Conservation (phyloP, 768 basidiomycete species). For the Pleurotus djamor region DNA sequence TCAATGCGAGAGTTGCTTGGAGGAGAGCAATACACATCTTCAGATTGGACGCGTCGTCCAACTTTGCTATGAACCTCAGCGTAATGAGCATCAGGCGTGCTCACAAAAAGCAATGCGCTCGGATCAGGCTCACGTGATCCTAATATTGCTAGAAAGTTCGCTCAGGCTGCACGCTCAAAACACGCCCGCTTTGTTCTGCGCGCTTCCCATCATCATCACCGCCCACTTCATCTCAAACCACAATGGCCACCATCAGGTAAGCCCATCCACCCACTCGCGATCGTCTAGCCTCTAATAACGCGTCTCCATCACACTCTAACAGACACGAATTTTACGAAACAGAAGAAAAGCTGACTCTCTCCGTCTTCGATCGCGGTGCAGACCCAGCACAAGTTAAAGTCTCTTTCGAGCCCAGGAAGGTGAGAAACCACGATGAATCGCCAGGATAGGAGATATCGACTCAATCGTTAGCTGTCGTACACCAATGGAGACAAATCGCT, state of each 20-base stretch:
- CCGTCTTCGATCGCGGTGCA: conserved; percentile 77
- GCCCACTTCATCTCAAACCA: neutral
- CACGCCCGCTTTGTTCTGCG: neutral
- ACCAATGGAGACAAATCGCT: conserved; percentile 70
- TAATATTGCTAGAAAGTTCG: conserved; percentile 9
- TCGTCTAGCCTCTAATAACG: neutral
- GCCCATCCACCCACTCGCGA: neutral
- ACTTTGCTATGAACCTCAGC: no score
- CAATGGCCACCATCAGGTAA: conserved; percentile 36
- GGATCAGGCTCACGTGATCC: conserved; percentile 1
- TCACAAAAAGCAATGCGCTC: neutral
- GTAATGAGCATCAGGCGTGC: no score
- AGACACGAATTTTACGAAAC: conserved; percentile 91
- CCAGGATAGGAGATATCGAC: neutral
- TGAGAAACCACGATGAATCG: conserved; percentile 22
- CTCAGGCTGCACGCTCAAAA: neutral
- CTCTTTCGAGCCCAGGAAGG: conserved; percentile 64
- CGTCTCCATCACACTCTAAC: neutral
- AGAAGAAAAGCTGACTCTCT: conserved; percentile 69
- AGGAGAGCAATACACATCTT: no score
- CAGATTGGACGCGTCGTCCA: no score
- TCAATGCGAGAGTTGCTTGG: neutral
- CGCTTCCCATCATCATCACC: neutral
- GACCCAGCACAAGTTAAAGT: conserved; percentile 63
- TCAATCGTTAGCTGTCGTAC: conserved; percentile 48